Percentiles rank a stretch among this genome's conserved stretches.
Evolutionary conservation across 345 rosid genomes (phyloP).

Genomic region (Orychophragmus violaceus): DNA sequence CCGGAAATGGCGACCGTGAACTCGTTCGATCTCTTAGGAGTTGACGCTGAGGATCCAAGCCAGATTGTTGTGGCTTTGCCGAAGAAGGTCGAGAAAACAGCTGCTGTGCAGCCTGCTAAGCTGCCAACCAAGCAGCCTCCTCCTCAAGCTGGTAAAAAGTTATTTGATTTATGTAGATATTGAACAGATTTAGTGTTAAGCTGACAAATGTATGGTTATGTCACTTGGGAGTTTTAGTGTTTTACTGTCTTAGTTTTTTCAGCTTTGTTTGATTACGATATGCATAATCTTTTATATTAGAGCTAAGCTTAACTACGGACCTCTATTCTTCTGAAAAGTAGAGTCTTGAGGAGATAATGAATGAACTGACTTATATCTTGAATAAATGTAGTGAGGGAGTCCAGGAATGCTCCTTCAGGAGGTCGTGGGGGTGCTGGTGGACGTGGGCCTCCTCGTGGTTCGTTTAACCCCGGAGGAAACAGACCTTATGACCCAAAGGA

Average conservation of each 20-base stretch:
- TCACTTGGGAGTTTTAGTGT: background rate
- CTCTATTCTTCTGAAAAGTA: background rate
- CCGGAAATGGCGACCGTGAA: constrained; percentile 66
- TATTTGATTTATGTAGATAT: background rate
- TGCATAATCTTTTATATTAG: background rate
- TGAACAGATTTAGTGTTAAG: background rate
- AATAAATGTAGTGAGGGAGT: constrained; percentile 54
- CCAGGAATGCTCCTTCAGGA: constrained; percentile 42
- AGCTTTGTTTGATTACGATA: background rate
- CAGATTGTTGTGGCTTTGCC: constrained; percentile 51
- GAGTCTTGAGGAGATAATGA: background rate
- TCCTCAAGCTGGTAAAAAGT: constrained; percentile 66
- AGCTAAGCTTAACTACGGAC: background rate
- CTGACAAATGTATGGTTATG: background rate
- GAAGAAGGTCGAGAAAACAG: constrained; percentile 32
- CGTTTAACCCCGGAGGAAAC: constrained; percentile 37
- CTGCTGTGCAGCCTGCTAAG: constrained; percentile 37
- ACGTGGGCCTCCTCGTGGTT: constrained; percentile 31
- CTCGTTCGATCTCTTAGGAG: constrained; percentile 78
- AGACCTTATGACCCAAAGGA: constrained; percentile 51
- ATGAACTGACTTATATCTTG: background rate
- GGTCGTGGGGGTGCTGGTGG: constrained; percentile 43
- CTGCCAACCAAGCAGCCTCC: constrained; percentile 65
- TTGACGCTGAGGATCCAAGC: constrained; percentile 64
- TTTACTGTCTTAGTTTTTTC: background rate